These are phyloP conservation scores for Scolecobasidium constrictum DNA, from an alignment of 2,329 filamentous ascomycete species.

Conservation along the genomic window DNA sequence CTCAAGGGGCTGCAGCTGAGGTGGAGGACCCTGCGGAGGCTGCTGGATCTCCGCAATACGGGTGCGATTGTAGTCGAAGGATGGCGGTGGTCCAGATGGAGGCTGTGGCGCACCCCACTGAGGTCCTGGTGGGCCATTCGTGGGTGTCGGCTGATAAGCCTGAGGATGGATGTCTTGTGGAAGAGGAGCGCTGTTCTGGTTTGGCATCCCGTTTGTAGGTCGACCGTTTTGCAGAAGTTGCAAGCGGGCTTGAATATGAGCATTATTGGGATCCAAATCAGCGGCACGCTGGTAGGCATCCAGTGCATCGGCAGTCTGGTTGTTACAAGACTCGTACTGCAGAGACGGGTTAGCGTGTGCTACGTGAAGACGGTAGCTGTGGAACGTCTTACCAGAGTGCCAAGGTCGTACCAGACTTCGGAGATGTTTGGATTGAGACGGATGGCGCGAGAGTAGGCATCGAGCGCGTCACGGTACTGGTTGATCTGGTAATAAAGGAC, in stretches of 20 bases:
- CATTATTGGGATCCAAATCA: constrained; percentile 84
- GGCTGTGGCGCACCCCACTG: constrained; percentile 69
- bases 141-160: constrained; percentile 74
- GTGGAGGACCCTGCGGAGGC: constrained; percentile 46
- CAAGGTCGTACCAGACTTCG: constrained; percentile 97
- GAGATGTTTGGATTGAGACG: constrained; percentile 96
- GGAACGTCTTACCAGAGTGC: constrained; percentile 63
- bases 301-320: constrained; percentile 90
- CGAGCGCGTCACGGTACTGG: constrained; percentile 93
- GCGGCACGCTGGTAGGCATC: constrained; percentile 93
- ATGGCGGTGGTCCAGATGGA: constrained; percentile 52
- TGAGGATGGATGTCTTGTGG: constrained; percentile 95
- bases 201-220: constrained; percentile 54
- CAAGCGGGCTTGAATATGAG: constrained; percentile 90
- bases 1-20: constrained; percentile 54
- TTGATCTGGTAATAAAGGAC: constrained; percentile 99
- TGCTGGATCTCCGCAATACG: constrained; percentile 69
- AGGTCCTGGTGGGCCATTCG: constrained; percentile 73
- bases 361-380: not conserved
- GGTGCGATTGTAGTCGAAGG: constrained; percentile 45
- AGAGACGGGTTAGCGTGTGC: constrained; percentile 19
- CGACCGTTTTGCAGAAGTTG: constrained; percentile 78
- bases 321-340: constrained; percentile 97
- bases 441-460: constrained; percentile 95
- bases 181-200: constrained; percentile 68